Conservation (phyloP, 2,329 filamentous ascomycete species). For the Pyrenophora graminea region DNA sequence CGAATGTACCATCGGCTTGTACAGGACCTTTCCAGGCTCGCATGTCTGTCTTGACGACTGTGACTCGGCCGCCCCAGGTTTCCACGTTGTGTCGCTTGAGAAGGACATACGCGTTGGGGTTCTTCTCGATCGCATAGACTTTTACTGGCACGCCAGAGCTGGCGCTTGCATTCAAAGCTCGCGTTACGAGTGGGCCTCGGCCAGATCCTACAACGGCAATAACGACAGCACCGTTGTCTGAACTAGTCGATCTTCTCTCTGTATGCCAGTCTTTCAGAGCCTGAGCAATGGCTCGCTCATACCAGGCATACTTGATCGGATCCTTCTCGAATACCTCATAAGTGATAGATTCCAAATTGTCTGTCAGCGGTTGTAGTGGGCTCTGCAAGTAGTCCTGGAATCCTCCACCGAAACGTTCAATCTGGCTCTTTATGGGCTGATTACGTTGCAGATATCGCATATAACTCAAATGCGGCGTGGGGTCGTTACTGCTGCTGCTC, state of each 20-base stretch:
- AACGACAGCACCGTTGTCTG: constrained; percentile 71
- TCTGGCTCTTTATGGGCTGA: constrained; percentile 67
- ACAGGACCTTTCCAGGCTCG: constrained; percentile 88
- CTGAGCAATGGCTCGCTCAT: constrained; percentile 80
- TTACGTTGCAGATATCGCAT: constrained; percentile 81
- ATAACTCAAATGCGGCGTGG: constrained; percentile 74
- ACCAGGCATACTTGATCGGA: constrained; percentile 96
- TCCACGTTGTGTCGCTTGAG: constrained; percentile 82
- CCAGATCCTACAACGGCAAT: constrained; percentile 93
- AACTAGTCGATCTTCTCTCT: constrained; percentile 74
- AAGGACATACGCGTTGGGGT: constrained; percentile 94
- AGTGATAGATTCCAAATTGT: constrained; percentile 95
- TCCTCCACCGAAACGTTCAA: constrained; percentile 70
- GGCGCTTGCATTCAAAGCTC: constrained; percentile 79
- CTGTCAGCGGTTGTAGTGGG: constrained; percentile 88
- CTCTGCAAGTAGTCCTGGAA: constrained; percentile 96
- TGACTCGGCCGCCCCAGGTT: constrained; percentile 78
- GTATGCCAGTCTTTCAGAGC: constrained; percentile 80
- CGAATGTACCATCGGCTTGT: constrained; percentile 56
- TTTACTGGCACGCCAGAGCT: constrained; percentile 77
- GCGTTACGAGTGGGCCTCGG: constrained; percentile 86
- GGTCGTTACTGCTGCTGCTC: constrained; percentile 55
- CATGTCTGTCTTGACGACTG: constrained; percentile 95
- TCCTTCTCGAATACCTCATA: constrained; percentile 99
- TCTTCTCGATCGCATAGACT: constrained; percentile 95